Conservation (phyloP, 805 yeast genomes). For the Cyberlindnera japonica region DNA sequence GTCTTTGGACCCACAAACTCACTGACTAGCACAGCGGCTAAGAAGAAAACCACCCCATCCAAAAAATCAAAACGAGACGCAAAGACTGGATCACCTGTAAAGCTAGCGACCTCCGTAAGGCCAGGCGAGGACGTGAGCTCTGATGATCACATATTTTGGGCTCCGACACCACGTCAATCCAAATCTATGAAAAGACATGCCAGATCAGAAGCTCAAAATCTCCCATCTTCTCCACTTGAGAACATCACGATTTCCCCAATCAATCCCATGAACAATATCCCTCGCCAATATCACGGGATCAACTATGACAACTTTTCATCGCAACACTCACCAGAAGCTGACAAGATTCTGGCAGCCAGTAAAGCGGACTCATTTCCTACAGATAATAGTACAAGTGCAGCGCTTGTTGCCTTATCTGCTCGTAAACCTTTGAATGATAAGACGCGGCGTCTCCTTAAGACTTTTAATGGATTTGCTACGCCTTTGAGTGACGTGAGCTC, state of each 20-base stretch:
- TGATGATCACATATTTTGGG: conserved; percentile 29
- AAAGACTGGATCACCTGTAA: conserved; percentile 3
- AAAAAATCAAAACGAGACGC: not conserved
- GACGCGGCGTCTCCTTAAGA: conserved; percentile 6
- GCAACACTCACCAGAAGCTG: conserved; percentile 17
- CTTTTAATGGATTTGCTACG: conserved; percentile 10
- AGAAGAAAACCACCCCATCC: conserved; percentile 4
- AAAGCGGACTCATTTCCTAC: conserved; percentile 17
- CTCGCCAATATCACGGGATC: conserved; percentile 19
- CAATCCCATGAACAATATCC: conserved; percentile 17
- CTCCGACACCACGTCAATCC: conserved; percentile 23
- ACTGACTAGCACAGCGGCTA: not conserved
- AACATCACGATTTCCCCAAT: conserved; percentile 13
- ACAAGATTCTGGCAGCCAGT: conserved; percentile 2
- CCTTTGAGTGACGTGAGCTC: conserved; percentile 11
- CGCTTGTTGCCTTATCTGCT: not conserved
- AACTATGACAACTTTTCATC: conserved; percentile 22
- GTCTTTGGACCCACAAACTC: conserved; percentile 15
- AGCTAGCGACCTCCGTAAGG: conserved; percentile 5
- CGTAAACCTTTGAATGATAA: conserved; percentile 6
- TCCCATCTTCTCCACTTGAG: conserved; percentile 25
- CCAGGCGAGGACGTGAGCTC: conserved; percentile 20
- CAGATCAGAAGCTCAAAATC: conserved; percentile 8
- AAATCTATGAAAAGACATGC: conserved; percentile 4
- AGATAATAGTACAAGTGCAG: too few species aligned